Conservation (phyloP, 2,329 filamentous ascomycete genomes). For the Cadophora malorum region DNA sequence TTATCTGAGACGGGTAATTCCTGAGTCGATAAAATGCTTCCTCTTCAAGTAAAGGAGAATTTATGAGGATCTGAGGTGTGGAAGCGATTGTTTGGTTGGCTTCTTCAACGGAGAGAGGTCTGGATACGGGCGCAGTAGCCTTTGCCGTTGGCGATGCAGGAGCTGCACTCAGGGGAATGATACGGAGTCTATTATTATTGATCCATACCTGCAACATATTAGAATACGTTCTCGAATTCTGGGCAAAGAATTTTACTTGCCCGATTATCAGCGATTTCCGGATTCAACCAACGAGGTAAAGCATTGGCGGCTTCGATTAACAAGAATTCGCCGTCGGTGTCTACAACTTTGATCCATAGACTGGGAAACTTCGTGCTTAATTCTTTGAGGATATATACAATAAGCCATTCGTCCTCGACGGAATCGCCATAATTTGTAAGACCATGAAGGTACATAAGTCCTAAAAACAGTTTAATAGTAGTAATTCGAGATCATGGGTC, state of each 20-base stretch:
- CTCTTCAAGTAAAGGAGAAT: slow-evolving; percentile 77
- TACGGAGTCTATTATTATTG: slow-evolving; percentile 73
- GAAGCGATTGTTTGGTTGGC: slow-evolving; percentile 67
- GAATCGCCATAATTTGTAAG: slow-evolving; percentile 90
- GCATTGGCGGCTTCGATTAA: slow-evolving; percentile 91
- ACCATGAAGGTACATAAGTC: slow-evolving; percentile 71
- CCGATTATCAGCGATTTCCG: slow-evolving; percentile 85
- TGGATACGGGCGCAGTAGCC: slow-evolving; percentile 47
- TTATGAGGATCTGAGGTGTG: slow-evolving; percentile 64
- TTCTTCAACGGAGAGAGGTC: slow-evolving; percentile 64
- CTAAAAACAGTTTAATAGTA: slow-evolving; percentile 43
- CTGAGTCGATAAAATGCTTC: slow-evolving; percentile 90
- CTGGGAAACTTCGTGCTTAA: slow-evolving; percentile 74
- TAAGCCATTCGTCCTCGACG: slow-evolving; percentile 96
- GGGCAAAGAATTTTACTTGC: slow-evolving; percentile 46
- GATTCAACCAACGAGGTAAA: slow-evolving; percentile 88
- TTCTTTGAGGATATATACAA: slow-evolving; percentile 87
- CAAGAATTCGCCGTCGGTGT: slow-evolving; percentile 94
- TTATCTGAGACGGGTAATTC: slow-evolving; percentile 81
- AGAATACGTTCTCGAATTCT: slow-evolving; percentile 16
- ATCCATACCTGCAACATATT: slow-evolving; percentile 73
- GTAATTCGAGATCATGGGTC: slow-evolving; percentile 20
- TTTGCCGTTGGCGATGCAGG: slow-evolving; percentile 46
- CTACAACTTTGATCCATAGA: slow-evolving; percentile 82
- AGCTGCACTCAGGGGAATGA: slow-evolving; percentile 66